Evolutionary conservation across 805 yeast genomes (phyloP).

Genomic region (Saccharomycopsis oosterbeekiorum): DNA sequence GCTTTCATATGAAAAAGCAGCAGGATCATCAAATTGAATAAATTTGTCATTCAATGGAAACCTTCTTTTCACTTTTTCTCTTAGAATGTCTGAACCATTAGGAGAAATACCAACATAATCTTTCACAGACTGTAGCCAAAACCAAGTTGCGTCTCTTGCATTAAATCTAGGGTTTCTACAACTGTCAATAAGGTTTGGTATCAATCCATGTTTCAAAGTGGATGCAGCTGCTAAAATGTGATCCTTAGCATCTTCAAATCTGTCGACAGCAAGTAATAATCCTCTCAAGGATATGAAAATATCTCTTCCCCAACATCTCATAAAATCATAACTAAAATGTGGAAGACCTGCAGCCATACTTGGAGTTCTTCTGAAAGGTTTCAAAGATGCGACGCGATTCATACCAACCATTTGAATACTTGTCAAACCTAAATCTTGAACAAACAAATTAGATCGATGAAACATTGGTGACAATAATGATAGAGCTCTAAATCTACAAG

Average conservation of each 20-base stretch:
- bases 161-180: slow-evolving; percentile 91
- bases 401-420: slow-evolving; percentile 81
- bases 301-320: slow-evolving; percentile 99
- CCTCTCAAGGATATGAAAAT: slow-evolving; percentile 86
- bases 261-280: slow-evolving; percentile 61
- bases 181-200: slow-evolving; percentile 87
- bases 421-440: slow-evolving; percentile 68
- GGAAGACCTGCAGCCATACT: slow-evolving; percentile 95
- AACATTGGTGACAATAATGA: slow-evolving; percentile 43
- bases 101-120: slow-evolving; percentile 67
- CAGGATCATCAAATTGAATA: slow-evolving; percentile 54
- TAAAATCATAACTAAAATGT: slow-evolving; percentile 79
- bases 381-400: slow-evolving; percentile 64
- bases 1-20: slow-evolving; percentile 65
- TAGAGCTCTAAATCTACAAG: slow-evolving; percentile 62
- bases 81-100: slow-evolving; percentile 53
- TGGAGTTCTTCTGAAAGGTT: slow-evolving; percentile 53
- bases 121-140: slow-evolving; percentile 80
- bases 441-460: slow-evolving; percentile 57
- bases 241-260: slow-evolving; percentile 66
- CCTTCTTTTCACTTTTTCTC: slow-evolving; percentile 68
- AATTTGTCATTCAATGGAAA: slow-evolving; percentile 84
- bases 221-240: slow-evolving; percentile 85
- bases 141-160: slow-evolving; percentile 97
- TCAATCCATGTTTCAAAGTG: slow-evolving; percentile 88